These are phyloP conservation scores for Ascochyta rabiei DNA, from an alignment of 2,329 filamentous ascomycete genomes.

Conservation along the genomic window DNA sequence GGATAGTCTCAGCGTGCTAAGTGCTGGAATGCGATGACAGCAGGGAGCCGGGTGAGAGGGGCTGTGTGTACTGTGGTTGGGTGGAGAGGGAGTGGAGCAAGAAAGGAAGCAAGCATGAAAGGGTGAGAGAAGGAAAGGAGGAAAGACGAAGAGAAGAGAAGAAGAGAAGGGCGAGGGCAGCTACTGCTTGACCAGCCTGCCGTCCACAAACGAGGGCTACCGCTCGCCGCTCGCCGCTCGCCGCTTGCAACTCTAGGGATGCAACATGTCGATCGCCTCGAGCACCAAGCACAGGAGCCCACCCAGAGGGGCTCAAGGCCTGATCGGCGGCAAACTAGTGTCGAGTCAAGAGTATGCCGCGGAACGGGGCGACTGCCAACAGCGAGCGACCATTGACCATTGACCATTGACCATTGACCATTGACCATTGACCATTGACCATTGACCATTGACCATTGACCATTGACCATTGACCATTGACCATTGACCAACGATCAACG, in stretches of 20 bases:
- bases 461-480: too few species aligned
- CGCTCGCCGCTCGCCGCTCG: background rate
- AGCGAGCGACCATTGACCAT: too few species aligned
- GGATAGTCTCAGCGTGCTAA: constrained; percentile 5
- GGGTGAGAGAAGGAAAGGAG: background rate
- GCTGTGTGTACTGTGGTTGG: too few species aligned
- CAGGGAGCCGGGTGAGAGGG: too few species aligned
- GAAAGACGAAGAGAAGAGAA: constrained; percentile 1
- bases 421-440: too few species aligned
- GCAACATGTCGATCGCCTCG: constrained; percentile 12
- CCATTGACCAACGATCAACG: too few species aligned
- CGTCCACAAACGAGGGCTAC: too few species aligned
- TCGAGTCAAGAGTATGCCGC: constrained; percentile 7
- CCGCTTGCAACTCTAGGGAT: constrained; percentile 6
- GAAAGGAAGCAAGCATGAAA: constrained; percentile 1
- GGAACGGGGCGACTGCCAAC: background rate
- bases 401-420: too few species aligned
- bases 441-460: too few species aligned
- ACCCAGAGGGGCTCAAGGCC: constrained; percentile 13
- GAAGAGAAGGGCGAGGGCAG: background rate
- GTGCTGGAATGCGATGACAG: constrained; percentile 16
- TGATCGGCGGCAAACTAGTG: constrained; percentile 12
- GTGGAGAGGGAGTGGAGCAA: background rate
- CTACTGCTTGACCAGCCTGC: too few species aligned
- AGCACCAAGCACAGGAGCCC: constrained; percentile 14